Evolutionary conservation across 768 basidiomycete genomes (phyloP).

Genomic region (Agrocybe praecox): DNA sequence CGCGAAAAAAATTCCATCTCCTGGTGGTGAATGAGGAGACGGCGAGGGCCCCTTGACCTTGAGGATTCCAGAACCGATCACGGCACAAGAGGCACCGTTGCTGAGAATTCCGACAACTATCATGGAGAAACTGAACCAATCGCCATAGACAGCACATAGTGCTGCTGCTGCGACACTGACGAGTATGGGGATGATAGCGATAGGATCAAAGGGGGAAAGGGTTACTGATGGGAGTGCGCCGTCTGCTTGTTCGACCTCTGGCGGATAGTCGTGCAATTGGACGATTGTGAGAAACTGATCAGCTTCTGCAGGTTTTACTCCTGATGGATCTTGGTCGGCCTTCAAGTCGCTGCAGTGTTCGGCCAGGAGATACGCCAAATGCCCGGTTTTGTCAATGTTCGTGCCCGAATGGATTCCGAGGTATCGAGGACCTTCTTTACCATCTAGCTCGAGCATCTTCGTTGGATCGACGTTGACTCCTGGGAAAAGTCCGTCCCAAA

Average conservation of each 20-base stretch:
- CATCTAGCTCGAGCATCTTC: conserved; percentile 10
- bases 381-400: conserved; percentile 5
- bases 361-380: conserved; percentile 6
- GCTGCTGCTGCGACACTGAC: conserved; percentile 4
- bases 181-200: background rate
- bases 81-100: conserved; percentile 1
- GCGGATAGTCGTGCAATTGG: background rate
- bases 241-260: background rate
- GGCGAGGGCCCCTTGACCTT: background rate
- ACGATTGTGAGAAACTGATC: conserved; percentile 3
- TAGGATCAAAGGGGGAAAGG: background rate
- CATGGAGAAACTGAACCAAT: conserved; percentile 7
- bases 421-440: conserved; percentile 8
- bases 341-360: conserved; percentile 3
- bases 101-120: conserved; percentile 6
- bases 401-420: conserved; percentile 8
- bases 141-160: conserved; percentile 6
- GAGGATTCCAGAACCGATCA: conserved; percentile 5
- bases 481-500: conserved; percentile 13
- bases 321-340: background rate
- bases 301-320: background rate
- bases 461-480: conserved; percentile 11
- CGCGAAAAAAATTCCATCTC: conserved; percentile 4
- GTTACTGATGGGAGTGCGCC: background rate
- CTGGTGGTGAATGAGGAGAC: conserved; percentile 6